Evolutionary conservation across 2,329 filamentous ascomycete genomes (phyloP), one percentile per base, ranked within the genome.

Genomic region (Aspergillus sp.): DNA sequence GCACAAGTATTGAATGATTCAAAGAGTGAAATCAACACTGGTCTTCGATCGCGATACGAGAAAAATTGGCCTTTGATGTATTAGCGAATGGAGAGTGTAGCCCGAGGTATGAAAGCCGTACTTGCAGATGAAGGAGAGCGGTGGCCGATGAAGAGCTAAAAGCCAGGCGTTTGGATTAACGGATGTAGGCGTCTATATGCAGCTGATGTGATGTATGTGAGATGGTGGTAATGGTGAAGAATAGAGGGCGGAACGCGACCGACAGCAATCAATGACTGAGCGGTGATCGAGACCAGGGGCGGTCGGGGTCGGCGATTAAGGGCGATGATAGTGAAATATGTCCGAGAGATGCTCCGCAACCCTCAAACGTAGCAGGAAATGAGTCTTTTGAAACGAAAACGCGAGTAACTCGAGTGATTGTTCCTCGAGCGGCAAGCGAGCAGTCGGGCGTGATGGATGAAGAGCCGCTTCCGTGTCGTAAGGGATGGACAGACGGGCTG

Each of bases 301-400:
- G 57, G 61, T 61, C 58, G 66, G 55, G 48, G 58, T 55, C 55
- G 60, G 53, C 28, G 46, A 65, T 68, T 66, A 59, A 62, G 61
- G 66, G 67, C 55, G 66, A 62, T 60, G 60, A 57, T 59, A 64
- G 58, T 56, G 58, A 64, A 53, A 56, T 59, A 54, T 19, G 28
- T 46, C 58, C 60, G 65, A 70, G 74, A 71, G 67, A 72, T 77
- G 75, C 75, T 73, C 75, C 76, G 75, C 75, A 77, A 69, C 67
- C 70, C 72, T 74, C 68, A 67, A 60, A 59, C 51, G 62, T 66
- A 67, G 57, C 22, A 54, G 49, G 65, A 65, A 67, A 67, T 57
- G 59, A 62, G 61, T 59, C 54, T 66, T 59, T 69, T 62, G 63
- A 69, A 64, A 64, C 51, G 61, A 60, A 58, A 63, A 45, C 66